phyloP scores from a whole-genome alignment of 2,329 filamentous ascomycete species.

The Cladosporium sphaerospermum region DNA sequence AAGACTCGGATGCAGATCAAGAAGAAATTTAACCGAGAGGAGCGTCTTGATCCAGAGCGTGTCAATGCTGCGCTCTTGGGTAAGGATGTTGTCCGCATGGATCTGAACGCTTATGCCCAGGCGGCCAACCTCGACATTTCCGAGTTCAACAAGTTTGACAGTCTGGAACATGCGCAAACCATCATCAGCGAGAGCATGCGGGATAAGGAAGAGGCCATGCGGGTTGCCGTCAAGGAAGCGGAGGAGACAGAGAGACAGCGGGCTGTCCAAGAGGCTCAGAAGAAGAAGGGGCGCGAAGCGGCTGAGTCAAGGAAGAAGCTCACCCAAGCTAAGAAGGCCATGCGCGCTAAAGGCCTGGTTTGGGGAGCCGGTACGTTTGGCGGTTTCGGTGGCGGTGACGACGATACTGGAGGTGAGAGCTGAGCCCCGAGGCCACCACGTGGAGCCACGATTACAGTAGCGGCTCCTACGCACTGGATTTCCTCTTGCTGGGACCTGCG shows the following conservation, averaged over 20 bases:
- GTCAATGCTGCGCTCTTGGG: slow-evolving; percentile 57
- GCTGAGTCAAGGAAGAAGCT: slow-evolving; percentile 25
- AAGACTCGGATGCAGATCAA: slow-evolving; percentile 70
- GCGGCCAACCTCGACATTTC: slow-evolving; percentile 32
- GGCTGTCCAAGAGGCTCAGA: slow-evolving; percentile 27
- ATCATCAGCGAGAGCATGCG: slow-evolving; percentile 27
- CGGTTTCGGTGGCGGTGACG: slow-evolving; percentile 18
- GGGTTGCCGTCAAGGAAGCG: slow-evolving; percentile 29
- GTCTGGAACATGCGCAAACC: slow-evolving; percentile 29
- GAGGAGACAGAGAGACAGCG: slow-evolving; percentile 29
- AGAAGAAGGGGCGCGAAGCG: slow-evolving; percentile 25
- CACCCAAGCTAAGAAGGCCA: slow-evolving; percentile 27
- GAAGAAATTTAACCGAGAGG: slow-evolving; percentile 76
- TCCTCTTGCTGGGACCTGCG: too few relatives aligned
- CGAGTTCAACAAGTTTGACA: slow-evolving; percentile 32
- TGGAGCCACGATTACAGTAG: not conserved
- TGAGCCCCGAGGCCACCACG: not conserved
- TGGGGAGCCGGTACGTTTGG: slow-evolving; percentile 19
- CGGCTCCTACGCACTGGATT: not conserved
- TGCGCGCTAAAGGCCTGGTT: slow-evolving; percentile 16
- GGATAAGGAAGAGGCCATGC: slow-evolving; percentile 29
- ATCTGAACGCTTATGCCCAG: slow-evolving; percentile 36
- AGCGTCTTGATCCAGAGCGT: slow-evolving; percentile 57
- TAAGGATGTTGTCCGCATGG: slow-evolving; percentile 23
- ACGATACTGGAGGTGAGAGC: not conserved